phyloP scores from a whole-genome alignment of 768 basidiomycete genomes.

The Suillus tomentosus region DNA sequence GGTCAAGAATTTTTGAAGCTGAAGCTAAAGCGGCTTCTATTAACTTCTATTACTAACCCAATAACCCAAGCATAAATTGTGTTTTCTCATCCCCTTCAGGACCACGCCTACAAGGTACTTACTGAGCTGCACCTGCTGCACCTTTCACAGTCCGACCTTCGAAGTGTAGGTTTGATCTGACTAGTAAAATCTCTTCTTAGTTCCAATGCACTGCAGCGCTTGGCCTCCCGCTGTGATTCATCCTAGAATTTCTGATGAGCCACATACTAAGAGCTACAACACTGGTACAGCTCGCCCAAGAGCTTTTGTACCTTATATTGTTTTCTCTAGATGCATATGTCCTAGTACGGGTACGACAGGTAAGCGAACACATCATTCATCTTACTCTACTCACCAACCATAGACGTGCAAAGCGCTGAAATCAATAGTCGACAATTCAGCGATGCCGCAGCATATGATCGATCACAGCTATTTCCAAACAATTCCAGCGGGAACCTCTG shows the following conservation, averaged over 20 bases:
- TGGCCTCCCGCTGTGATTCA: neutral
- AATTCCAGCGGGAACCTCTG: slow-evolving; percentile 31
- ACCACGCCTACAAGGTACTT: neutral
- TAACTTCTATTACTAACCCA: neutral
- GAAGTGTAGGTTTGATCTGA: neutral
- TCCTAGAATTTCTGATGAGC: neutral
- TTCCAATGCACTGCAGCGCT: neutral
- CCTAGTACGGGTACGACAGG: slow-evolving; percentile 38
- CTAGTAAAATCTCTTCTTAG: neutral
- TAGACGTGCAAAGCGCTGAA: slow-evolving; percentile 45
- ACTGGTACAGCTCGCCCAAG: slow-evolving; percentile 35
- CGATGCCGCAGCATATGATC: slow-evolving; percentile 49
- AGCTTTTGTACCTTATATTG: slow-evolving; percentile 35
- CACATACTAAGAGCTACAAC: neutral
- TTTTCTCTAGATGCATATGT: slow-evolving; percentile 37
- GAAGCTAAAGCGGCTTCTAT: neutral
- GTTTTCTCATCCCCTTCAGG: neutral
- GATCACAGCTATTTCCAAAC: slow-evolving; percentile 50
- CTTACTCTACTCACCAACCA: neutral
- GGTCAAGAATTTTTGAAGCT: neutral
- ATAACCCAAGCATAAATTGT: neutral
- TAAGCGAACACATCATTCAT: slow-evolving; percentile 18
- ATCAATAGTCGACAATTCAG: slow-evolving; percentile 43
- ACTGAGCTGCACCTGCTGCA: neutral
- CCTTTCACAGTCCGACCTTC: neutral